phyloP scores from a whole-genome alignment of 1,284 basidiomycete genomes.

The Xerocomus nothofagi region DNA sequence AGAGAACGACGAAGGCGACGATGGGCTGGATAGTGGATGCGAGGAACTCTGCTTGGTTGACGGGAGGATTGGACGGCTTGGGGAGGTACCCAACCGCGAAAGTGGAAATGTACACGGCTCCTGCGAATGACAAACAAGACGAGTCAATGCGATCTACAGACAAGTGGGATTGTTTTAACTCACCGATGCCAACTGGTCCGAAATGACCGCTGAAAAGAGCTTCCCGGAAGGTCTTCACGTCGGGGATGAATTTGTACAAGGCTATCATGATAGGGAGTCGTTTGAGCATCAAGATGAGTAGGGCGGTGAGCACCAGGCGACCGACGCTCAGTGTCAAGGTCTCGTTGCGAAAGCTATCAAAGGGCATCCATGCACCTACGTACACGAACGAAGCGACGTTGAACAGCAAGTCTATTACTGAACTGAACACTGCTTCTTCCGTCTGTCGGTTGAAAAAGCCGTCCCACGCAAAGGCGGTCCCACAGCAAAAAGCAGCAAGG shows the following conservation, averaged over 20 bases:
- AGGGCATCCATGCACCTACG: conserved; percentile 95
- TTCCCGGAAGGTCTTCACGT: conserved; percentile 87
- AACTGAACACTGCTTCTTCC: conserved; percentile 92
- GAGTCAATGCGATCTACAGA: conserved; percentile 2
- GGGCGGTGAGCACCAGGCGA: conserved; percentile 80
- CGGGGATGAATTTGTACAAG: conserved; percentile 88
- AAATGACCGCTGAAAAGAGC: conserved; percentile 92
- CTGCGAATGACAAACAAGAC: conserved; percentile 31
- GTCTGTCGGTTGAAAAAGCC: conserved; percentile 98
- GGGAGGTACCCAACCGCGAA: conserved; percentile 75
- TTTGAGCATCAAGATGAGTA: conserved; percentile 76
- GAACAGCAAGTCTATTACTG: conserved; percentile 92
- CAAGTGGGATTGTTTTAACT: conserved; percentile 22
- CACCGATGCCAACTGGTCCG: conserved; percentile 87
- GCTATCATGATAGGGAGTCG: conserved; percentile 83
- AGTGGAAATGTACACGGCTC: conserved; percentile 90
- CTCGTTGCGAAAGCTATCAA: conserved; percentile 67
- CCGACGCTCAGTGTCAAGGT: conserved; percentile 75
- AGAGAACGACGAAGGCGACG: conserved; percentile 88
- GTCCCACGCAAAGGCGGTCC: conserved; percentile 98
- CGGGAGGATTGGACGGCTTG: conserved; percentile 51
- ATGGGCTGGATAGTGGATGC: conserved; percentile 83
- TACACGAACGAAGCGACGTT: conserved; percentile 90
- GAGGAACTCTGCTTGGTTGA: conserved; percentile 65
- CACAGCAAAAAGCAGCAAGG: conserved; percentile 92